Evolutionary conservation across 805 yeast genomes (phyloP), one percentile per base, ranked within the genome.

Genomic region (Metschnikowia amazonensis): DNA sequence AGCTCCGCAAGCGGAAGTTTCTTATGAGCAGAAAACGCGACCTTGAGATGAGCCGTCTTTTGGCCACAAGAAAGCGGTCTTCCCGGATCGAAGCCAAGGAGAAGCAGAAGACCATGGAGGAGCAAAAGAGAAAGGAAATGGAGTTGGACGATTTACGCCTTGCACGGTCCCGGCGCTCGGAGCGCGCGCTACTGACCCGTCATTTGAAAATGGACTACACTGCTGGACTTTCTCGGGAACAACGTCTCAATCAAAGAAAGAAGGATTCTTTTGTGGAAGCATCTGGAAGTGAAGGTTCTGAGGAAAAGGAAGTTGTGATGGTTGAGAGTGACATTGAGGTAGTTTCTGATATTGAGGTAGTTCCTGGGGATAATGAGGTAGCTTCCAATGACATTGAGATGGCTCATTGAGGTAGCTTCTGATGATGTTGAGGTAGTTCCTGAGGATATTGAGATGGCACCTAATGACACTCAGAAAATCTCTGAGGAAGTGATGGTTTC

Each of bases 31-130:
- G 85, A 54, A 77, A 74, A 53, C 82, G 79, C 59, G 87, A 82
- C 45, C 74, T 77, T 37, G 82, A 84, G 51, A 72, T 86, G 74
- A 79, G 77, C 39, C 76, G 75, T 18, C 61, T 86, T 44, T 64
- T 86, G 57, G 81, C 81, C 3, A 78, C 85, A 46, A 74, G 94
- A 56, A 86, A 86, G 56, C 73, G 88, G 52, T 85, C 92, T 0
- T 79, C 89, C 1, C 74, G 94, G 63, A 63, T 86, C 36, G 86
- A 83, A 53, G 85, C 84, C 16, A 81, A 79, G 56, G 81, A 78
- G 50, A 66, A 64, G 48, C 74, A 66, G 42, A 70, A 61, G 45
- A 67, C 60, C 37, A 85, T 81, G 49, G 88, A 84, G 50, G 79
- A 76, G 17, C 71, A 71, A 42, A 66, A 66, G 40, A 60, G 67